phyloP scores from a whole-genome alignment of 2,329 filamentous ascomycete genomes.

The Exutisphaerella laricina region DNA sequence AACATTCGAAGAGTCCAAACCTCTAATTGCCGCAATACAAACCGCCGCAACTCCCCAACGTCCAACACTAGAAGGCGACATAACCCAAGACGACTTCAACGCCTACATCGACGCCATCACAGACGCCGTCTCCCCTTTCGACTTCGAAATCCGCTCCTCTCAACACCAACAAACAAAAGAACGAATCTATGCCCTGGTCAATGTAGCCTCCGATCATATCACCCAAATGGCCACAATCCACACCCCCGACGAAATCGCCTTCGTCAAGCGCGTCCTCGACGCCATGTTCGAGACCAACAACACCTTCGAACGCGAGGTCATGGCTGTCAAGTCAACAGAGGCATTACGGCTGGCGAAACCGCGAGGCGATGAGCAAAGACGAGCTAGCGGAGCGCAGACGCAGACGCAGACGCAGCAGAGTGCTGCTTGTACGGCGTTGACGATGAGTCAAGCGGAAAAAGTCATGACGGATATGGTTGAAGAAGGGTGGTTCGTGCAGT shows the following conservation, averaged over 20 bases:
- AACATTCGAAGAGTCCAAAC: slow-evolving; percentile 66
- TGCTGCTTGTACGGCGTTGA: slow-evolving; percentile 47
- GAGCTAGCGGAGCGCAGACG: slow-evolving; percentile 7
- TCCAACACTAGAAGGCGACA: slow-evolving; percentile 52
- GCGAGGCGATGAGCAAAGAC: slow-evolving; percentile 27
- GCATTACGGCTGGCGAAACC: slow-evolving; percentile 62
- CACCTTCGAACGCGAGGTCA: slow-evolving; percentile 68
- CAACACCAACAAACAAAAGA: slow-evolving; percentile 58
- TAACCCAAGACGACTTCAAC: slow-evolving; percentile 63
- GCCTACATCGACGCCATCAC: slow-evolving; percentile 67
- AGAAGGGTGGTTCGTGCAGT: slow-evolving; percentile 82
- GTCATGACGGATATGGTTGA: slow-evolving; percentile 64
- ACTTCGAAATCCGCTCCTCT: slow-evolving; percentile 77
- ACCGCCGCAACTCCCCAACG: slow-evolving; percentile 49
- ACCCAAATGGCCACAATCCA: slow-evolving; percentile 83
- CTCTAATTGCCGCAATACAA: slow-evolving; percentile 70
- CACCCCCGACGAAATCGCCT: slow-evolving; percentile 77
- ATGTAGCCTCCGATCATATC: slow-evolving; percentile 75
- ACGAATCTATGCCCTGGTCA: slow-evolving; percentile 77
- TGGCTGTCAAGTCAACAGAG: slow-evolving; percentile 75
- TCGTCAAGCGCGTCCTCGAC: slow-evolving; percentile 80
- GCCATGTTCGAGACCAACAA: slow-evolving; percentile 90
- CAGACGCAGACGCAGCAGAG: slow-evolving; percentile 14
- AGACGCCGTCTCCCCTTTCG: slow-evolving; percentile 67
- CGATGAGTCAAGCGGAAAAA: slow-evolving; percentile 69